Percentiles rank a stretch among this genome's conserved stretches.
Evolutionary conservation across 2,329 filamentous ascomycete genomes (phyloP).

Genomic region (Ceratocystis smalleyi): DNA sequence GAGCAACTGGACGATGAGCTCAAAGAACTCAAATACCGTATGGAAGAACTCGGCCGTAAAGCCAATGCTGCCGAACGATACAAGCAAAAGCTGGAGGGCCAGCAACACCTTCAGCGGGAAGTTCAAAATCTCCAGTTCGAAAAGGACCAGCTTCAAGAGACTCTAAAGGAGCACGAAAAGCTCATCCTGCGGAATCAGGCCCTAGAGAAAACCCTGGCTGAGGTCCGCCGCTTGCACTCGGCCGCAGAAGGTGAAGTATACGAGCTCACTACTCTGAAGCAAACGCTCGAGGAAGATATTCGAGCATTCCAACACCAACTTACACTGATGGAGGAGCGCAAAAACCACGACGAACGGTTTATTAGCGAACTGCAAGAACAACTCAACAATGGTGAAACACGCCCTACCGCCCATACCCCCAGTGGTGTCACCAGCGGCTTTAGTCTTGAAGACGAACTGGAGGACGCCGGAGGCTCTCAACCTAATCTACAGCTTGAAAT

Average conservation of each 20-base stretch:
- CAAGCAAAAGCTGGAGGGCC: constrained; percentile 45
- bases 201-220: constrained; percentile 24
- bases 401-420: constrained; percentile 14
- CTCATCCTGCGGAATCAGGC: constrained; percentile 26
- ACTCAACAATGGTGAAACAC: constrained; percentile 25
- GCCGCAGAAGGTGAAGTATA: constrained; percentile 18
- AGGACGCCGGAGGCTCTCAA: constrained; percentile 17
- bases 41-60: constrained; percentile 43
- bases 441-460: constrained; percentile 45
- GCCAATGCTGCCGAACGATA: constrained; percentile 48
- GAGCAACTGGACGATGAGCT: constrained; percentile 43
- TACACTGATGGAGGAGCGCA: constrained; percentile 32
- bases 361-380: constrained; percentile 47
- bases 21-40: constrained; percentile 42
- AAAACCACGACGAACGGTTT: constrained; percentile 36
- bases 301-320: constrained; percentile 33
- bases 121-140: constrained; percentile 40
- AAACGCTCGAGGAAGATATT: constrained; percentile 32
- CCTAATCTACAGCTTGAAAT: constrained; percentile 35
- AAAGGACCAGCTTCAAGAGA: constrained; percentile 37
- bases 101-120: constrained; percentile 39
- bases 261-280: constrained; percentile 28
- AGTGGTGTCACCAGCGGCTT: constrained; percentile 21
- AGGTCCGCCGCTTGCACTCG: constrained; percentile 21
- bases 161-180: constrained; percentile 26